These are phyloP conservation scores for Mycena belliarum DNA, from an alignment of 768 basidiomycete genomes.

Conservation along the genomic window DNA sequence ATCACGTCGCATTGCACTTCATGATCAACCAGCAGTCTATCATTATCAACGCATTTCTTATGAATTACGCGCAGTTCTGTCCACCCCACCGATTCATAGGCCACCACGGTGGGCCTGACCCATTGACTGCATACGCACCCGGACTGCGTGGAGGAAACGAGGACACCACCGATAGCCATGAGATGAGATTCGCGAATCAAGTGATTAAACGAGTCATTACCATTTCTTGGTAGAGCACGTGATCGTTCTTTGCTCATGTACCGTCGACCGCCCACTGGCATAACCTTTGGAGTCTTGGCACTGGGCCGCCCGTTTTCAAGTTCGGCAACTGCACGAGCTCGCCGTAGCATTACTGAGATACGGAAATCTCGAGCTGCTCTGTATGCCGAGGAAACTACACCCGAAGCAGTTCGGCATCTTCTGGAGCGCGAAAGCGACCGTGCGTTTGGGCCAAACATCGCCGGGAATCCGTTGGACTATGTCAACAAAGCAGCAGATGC, in stretches of 20 bases:
- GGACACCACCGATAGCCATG: too few species aligned
- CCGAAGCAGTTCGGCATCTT: conserved; percentile 5
- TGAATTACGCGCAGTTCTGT: not conserved
- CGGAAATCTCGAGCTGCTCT: not conserved
- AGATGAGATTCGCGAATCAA: too few species aligned
- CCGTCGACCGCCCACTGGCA: not conserved
- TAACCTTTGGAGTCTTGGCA: not conserved
- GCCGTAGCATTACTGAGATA: conserved; percentile 9
- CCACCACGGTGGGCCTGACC: too few species aligned
- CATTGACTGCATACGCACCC: too few species aligned
- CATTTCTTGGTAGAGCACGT: not conserved
- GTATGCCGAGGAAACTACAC: not conserved
- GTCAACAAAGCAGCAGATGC: conserved; percentile 17
- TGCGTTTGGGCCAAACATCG: conserved; percentile 5
- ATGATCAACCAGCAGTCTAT: not conserved
- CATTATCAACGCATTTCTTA: not conserved
- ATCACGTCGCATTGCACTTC: not conserved
- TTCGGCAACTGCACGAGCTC: conserved; percentile 7
- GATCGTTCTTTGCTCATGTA: not conserved
- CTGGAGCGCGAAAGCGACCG: conserved; percentile 13
- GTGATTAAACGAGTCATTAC: too few species aligned
- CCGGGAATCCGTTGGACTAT: conserved; percentile 3
- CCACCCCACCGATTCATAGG: too few species aligned
- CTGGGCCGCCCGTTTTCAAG: conserved; percentile 4
- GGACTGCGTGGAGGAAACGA: too few species aligned